Evolutionary conservation across 495 filamentous ascomycete genomes (phyloP).

Genomic region (Apodospora peruviana): DNA sequence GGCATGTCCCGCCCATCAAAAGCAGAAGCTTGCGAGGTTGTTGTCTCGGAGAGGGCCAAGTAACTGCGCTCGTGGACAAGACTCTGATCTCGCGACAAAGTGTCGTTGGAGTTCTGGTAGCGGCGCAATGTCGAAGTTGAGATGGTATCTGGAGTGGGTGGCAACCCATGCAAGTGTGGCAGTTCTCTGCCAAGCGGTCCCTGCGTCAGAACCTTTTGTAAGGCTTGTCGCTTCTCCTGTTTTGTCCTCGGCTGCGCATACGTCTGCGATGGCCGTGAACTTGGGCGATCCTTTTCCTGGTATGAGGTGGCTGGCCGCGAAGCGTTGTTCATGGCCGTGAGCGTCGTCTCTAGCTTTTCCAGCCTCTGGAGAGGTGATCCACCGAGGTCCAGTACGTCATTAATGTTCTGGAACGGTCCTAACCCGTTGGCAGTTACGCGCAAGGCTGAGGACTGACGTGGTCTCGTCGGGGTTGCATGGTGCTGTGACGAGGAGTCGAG

Average conservation of each 20-base stretch:
- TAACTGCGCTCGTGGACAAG: slow-evolving; percentile 17
- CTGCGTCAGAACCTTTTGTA: slow-evolving; percentile 35
- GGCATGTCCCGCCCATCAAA: slow-evolving; percentile 3
- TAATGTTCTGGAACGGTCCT: slow-evolving; percentile 35
- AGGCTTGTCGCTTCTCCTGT: slow-evolving; percentile 36
- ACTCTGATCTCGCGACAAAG: slow-evolving; percentile 18
- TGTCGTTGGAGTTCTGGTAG: slow-evolving; percentile 33
- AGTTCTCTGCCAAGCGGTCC: slow-evolving; percentile 23
- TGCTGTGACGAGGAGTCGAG: slow-evolving; percentile 16
- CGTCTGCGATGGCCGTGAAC: slow-evolving; percentile 11
- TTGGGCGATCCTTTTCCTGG: slow-evolving; percentile 17
- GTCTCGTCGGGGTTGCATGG: slow-evolving; percentile 9
- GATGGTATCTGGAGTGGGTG: slow-evolving; percentile 52
- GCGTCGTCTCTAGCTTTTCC: slow-evolving; percentile 27
- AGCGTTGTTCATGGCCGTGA: slow-evolving; percentile 12
- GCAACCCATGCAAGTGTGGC: slow-evolving; percentile 28
- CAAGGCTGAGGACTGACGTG: slow-evolving; percentile 13
- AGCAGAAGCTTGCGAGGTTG: slow-evolving; percentile 12
- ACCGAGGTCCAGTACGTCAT: slow-evolving; percentile 29
- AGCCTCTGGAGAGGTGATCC: slow-evolving; percentile 36
- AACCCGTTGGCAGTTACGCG: slow-evolving; percentile 10
- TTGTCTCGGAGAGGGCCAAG: slow-evolving; percentile 15
- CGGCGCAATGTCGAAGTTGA: slow-evolving; percentile 44
- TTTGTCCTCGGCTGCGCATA: slow-evolving; percentile 24
- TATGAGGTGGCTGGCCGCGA: slow-evolving; percentile 17